Evolutionary conservation across 2,329 filamentous ascomycete species (phyloP).

Genomic region (Fusarium pseudocircinatum): DNA sequence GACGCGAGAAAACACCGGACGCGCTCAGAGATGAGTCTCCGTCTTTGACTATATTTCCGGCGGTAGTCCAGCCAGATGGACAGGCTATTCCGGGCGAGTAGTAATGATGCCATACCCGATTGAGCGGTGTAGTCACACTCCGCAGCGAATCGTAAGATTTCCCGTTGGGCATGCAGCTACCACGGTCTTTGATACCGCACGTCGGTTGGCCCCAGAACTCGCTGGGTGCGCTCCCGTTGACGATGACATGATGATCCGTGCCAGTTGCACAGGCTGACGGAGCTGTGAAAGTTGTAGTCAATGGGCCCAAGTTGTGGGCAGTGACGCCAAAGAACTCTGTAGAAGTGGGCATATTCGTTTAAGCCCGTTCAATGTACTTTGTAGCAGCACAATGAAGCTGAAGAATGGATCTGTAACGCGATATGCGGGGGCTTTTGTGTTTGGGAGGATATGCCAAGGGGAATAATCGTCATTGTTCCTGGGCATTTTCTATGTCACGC

Average conservation of each 20-base stretch:
- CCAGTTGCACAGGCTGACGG: not conserved
- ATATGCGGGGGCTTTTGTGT: not conserved
- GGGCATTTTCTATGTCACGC: not conserved
- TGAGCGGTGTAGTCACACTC: rapidly evolving
- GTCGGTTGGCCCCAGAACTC: not conserved
- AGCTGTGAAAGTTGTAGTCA: not conserved
- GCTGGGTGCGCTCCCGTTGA: not conserved
- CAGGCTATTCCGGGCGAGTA: not conserved
- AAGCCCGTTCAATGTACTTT: not conserved
- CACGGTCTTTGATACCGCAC: not conserved
- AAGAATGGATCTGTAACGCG: not conserved
- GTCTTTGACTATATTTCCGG: not conserved
- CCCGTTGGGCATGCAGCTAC: not conserved
- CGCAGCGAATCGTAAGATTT: not conserved
- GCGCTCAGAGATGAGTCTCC: rapidly evolving
- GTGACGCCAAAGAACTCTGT: slow-evolving; percentile 1
- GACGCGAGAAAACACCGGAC: not conserved
- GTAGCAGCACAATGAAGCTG: not conserved
- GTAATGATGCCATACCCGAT: not conserved
- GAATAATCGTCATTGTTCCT: not conserved
- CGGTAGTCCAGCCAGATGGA: not conserved
- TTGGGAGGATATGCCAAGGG: not conserved
- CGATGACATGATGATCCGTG: not conserved
- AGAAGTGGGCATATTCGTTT: not conserved
- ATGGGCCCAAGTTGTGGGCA: not conserved